A percentile compares a stretch with the other conserved stretches of the same genome.
These are phyloP conservation scores for Nicotiana attenuata DNA, from an alignment of 257 asterid genomes.

Conservation along the genomic window DNA sequence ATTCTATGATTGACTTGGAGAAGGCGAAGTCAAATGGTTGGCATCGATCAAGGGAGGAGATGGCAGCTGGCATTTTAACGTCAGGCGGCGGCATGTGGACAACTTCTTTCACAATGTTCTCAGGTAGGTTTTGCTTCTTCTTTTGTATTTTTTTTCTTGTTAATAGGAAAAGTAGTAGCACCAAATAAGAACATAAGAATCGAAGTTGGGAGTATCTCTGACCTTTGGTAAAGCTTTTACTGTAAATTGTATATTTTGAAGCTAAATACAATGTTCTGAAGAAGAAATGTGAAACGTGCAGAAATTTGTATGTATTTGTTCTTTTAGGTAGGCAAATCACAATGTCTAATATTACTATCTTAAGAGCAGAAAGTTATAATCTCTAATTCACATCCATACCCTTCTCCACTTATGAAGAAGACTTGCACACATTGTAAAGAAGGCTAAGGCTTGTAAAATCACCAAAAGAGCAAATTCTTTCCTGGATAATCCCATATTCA, in stretches of 20 bases:
- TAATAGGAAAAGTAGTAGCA: background rate
- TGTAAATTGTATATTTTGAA: background rate
- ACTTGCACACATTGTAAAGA: background rate
- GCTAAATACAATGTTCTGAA: background rate
- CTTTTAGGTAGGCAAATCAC: background rate
- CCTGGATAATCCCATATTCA: background rate
- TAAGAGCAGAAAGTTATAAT: background rate
- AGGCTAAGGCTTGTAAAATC: background rate
- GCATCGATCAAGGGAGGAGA: background rate
- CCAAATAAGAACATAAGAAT: background rate
- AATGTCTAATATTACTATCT: too few species aligned
- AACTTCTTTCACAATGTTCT: background rate
- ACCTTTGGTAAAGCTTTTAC: background rate
- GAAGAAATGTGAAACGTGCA: background rate
- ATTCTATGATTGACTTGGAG: background rate
- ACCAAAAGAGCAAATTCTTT: background rate
- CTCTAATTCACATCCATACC: slow-evolving; percentile 5
- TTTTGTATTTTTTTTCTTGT: background rate
- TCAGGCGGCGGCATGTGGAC: too few species aligned
- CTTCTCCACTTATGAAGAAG: slow-evolving; percentile 12
- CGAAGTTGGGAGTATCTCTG: background rate
- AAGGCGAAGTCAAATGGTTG: background rate
- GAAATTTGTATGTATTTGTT: background rate
- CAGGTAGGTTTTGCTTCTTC: background rate
- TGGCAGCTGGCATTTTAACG: background rate